Percentiles rank a stretch among this genome's conserved stretches.
Evolutionary conservation across 2,329 filamentous ascomycete genomes (phyloP).

Genomic region (Plenodomus tracheiphilus): DNA sequence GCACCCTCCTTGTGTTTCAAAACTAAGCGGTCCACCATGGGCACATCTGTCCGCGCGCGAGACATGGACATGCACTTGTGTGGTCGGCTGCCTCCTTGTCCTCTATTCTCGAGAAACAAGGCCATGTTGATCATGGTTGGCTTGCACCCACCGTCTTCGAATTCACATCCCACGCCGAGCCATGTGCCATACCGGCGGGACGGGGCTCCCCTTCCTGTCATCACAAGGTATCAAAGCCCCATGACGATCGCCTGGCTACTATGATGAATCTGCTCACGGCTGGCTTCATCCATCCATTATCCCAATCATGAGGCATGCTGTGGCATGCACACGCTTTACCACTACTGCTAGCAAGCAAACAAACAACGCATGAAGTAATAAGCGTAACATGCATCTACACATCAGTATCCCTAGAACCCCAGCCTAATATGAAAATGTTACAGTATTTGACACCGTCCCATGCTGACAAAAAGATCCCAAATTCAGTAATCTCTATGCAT

Average conservation of each 20-base stretch:
- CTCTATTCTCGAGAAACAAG: conserved; percentile 8
- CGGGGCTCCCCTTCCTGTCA: neutral
- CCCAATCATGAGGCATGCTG: too few relatives aligned
- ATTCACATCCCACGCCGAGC: neutral
- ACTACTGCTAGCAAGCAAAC: neutral
- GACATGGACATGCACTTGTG: conserved; percentile 17
- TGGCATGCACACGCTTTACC: neutral
- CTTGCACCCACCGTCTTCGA: neutral
- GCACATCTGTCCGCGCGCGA: conserved; percentile 29
- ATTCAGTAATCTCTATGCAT: conserved; percentile 9
- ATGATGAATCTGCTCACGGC: neutral
- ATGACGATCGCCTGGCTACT: neutral
- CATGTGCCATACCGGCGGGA: neutral
- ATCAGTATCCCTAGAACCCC: neutral
- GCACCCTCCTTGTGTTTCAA: conserved; percentile 19
- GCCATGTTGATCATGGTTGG: neutral
- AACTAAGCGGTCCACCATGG: conserved; percentile 24
- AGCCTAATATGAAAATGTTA: neutral
- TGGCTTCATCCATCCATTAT: too few relatives aligned
- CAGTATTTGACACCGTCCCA: conserved; percentile 6
- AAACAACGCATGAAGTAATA: neutral
- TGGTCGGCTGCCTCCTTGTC: conserved; percentile 10
- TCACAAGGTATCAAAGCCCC: neutral
- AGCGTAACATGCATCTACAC: neutral
- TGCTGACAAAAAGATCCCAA: conserved; percentile 9